Evolutionary conservation across 1,139 yeast species (phyloP).

Genomic region (Nakaseomyces bracarensis): DNA sequence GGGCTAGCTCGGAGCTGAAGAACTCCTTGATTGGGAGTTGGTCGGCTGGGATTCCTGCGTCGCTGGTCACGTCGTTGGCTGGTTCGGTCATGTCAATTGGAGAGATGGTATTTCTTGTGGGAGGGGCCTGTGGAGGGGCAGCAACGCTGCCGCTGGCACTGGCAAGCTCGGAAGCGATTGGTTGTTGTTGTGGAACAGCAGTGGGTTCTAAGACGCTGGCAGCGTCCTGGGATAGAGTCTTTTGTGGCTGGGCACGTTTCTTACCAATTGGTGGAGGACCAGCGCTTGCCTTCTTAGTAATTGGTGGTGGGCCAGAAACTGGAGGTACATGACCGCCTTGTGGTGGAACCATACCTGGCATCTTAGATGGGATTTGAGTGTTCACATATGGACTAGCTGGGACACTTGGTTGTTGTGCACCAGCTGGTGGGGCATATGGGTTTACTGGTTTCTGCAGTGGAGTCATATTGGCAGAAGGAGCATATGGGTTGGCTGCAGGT

Average conservation of each 20-base stretch:
- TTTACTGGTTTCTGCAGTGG: slow-evolving; percentile 1
- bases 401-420: slow-evolving; percentile 18
- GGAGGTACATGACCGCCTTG: not conserved
- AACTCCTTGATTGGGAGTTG: slow-evolving; percentile 51
- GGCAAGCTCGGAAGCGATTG: slow-evolving; percentile 10
- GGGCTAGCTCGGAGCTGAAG: slow-evolving; percentile 47
- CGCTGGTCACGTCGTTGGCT: slow-evolving; percentile 31
- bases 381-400: slow-evolving; percentile 14
- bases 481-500: slow-evolving; percentile 35
- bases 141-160: slow-evolving; percentile 9
- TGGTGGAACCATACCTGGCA: slow-evolving; percentile 6
- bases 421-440: slow-evolving; percentile 12
- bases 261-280: slow-evolving; percentile 23
- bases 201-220: slow-evolving; percentile 21
- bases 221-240: slow-evolving; percentile 12
- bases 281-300: slow-evolving; percentile 15
- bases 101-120: slow-evolving; percentile 6
- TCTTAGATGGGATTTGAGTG: slow-evolving; percentile 11
- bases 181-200: slow-evolving; percentile 11
- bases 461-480: slow-evolving; percentile 28
- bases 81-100: slow-evolving; percentile 10
- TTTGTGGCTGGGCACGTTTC: slow-evolving; percentile 11
- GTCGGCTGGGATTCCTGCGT: slow-evolving; percentile 42
- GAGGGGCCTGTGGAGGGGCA: slow-evolving; percentile 6
- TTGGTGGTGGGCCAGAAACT: slow-evolving; percentile 27